Evolutionary conservation across 169 alveolate species (phyloP).

Genomic region (Theileria parva): DNA sequence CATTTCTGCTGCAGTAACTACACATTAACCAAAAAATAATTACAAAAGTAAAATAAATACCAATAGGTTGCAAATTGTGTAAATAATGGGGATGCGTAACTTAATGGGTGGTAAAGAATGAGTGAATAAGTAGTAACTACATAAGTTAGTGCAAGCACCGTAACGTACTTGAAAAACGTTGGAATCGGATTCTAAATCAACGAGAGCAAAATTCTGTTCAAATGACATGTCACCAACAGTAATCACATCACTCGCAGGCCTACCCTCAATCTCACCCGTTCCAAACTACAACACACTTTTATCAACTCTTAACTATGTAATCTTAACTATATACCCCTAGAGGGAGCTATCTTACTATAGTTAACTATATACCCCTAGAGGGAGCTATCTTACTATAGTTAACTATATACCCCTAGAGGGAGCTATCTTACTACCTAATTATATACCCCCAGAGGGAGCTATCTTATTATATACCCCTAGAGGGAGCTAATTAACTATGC

Average conservation of each 20-base stretch:
- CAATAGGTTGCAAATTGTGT: background rate
- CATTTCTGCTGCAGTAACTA: background rate
- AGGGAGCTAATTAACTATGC: too few species aligned
- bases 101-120: too few species aligned
- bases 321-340: too few species aligned
- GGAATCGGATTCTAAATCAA: conserved; percentile 64
- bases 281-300: conserved; percentile 75
- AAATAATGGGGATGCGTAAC: background rate
- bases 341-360: too few species aligned
- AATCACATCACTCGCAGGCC: conserved; percentile 77
- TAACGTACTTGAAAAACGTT: conserved; percentile 69
- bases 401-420: too few species aligned
- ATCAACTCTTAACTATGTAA: too few species aligned
- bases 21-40: background rate
- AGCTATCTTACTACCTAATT: too few species aligned
- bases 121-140: too few species aligned
- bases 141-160: background rate
- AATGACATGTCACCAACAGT: conserved; percentile 74
- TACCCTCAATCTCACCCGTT: conserved; percentile 84
- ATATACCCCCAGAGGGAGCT: too few species aligned
- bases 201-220: conserved; percentile 80
- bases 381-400: too few species aligned
- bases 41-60: background rate
- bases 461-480: too few species aligned
- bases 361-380: too few species aligned